These are phyloP conservation scores for Xylaria castorea DNA, from an alignment of 495 filamentous ascomycete genomes.

Conservation along the genomic window DNA sequence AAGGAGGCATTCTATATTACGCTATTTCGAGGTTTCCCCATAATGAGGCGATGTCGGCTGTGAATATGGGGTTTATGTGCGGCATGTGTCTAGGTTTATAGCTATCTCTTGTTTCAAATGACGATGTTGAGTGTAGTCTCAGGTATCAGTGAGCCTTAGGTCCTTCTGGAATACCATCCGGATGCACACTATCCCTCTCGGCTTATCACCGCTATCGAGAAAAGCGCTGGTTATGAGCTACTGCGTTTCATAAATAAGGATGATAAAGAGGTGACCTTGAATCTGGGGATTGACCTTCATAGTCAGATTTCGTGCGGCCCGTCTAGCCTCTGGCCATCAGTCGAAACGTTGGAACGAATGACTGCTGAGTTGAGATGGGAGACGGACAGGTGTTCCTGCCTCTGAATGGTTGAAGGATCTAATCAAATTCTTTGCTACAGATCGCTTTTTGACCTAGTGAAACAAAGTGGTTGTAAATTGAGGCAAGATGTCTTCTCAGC, in stretches of 20 bases:
- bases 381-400: too few species aligned
- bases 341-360: not conserved
- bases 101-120: not conserved
- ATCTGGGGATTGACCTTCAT: not conserved
- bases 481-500: not conserved
- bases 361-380: not conserved
- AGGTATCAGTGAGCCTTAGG: not conserved
- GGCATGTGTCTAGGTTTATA: not conserved
- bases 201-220: not conserved
- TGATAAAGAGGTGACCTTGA: not conserved
- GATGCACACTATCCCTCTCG: not conserved
- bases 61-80: too few species aligned
- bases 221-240: not conserved
- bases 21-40: not conserved
- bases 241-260: not conserved
- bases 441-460: not conserved
- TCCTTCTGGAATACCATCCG: not conserved
- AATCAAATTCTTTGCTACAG: not conserved
- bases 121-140: not conserved
- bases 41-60: too few species aligned
- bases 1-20: not conserved
- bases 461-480: not conserved
- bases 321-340: not conserved
- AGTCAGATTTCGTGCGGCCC: not conserved
- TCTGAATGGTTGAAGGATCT: not conserved